Evolutionary conservation across 2,329 filamentous ascomycete species (phyloP).

Genomic region (Xylaria sp.): DNA sequence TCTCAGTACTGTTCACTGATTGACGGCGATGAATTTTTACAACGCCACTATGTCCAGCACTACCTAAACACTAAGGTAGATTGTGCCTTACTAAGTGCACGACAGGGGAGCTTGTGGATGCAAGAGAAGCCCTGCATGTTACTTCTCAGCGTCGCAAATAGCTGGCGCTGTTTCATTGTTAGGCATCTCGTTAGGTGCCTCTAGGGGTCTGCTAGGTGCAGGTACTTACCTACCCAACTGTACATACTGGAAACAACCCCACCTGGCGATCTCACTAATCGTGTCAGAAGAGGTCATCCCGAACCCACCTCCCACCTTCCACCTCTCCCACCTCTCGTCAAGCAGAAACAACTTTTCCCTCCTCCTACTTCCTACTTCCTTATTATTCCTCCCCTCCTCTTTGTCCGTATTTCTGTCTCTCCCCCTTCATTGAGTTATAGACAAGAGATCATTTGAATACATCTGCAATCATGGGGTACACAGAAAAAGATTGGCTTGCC

Average conservation of each 20-base stretch:
- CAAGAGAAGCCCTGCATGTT: background rate
- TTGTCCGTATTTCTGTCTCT: constrained; percentile 33
- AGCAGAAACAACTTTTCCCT: constrained; percentile 29
- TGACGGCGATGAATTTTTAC: constrained; percentile 9
- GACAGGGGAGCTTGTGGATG: constrained; percentile 4
- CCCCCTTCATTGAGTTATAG: constrained; percentile 36
- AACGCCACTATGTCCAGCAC: background rate
- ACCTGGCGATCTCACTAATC: constrained; percentile 39
- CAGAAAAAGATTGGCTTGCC: constrained; percentile 86
- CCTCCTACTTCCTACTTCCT: constrained; percentile 17
- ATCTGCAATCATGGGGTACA: constrained; percentile 81
- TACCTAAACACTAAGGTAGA: background rate
- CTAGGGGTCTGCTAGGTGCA: background rate
- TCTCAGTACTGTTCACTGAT: constrained; percentile 6
- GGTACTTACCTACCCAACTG: background rate
- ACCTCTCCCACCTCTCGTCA: constrained; percentile 20
- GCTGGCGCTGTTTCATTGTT: background rate
- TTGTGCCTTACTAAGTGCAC: constrained; percentile 13
- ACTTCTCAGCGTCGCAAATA: background rate
- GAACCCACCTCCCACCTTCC: constrained; percentile 22
- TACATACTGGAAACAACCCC: constrained; percentile 12
- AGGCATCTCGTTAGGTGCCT: too few relatives aligned
- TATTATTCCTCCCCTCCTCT: constrained; percentile 36
- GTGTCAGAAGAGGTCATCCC: constrained; percentile 26
- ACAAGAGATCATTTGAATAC: constrained; percentile 22